Conservation (phyloP, 2,329 filamentous ascomycete genomes). For the Emergomyces orientalis region DNA sequence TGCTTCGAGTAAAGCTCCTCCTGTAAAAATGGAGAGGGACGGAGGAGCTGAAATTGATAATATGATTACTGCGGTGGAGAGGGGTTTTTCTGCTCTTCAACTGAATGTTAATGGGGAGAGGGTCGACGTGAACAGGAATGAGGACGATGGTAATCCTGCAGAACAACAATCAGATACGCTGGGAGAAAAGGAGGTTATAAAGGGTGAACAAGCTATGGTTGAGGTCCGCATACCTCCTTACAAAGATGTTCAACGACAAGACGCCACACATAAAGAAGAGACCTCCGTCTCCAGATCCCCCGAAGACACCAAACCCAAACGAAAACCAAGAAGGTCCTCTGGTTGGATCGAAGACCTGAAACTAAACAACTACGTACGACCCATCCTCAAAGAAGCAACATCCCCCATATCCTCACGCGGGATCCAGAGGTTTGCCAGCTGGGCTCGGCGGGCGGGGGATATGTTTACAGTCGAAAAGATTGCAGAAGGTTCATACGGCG, state of each 20-base stretch:
- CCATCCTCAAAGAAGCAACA: constrained; percentile 31
- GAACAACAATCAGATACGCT: neutral
- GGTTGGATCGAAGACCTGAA: constrained; percentile 28
- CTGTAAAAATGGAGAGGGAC: constrained; percentile 9
- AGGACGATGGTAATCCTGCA: neutral
- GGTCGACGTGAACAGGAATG: neutral
- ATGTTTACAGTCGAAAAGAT: constrained; percentile 48
- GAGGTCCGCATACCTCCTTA: constrained; percentile 1
- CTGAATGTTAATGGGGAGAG: neutral
- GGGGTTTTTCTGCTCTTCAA: neutral
- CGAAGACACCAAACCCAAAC: constrained; percentile 15
- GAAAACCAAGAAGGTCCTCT: constrained; percentile 23
- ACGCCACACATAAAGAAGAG: neutral
- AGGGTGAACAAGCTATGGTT: neutral
- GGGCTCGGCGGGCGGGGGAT: constrained; percentile 31
- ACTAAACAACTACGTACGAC: constrained; percentile 27
- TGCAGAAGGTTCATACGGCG: constrained; percentile 57
- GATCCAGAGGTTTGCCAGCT: constrained; percentile 32
- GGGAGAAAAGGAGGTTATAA: neutral
- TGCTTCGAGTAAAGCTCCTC: neutral
- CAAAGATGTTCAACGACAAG: neutral
- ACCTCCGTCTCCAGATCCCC: neutral
- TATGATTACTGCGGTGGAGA: neutral
- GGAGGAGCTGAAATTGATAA: neutral
- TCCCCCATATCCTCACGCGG: constrained; percentile 28